Evolutionary conservation across 139 green algal genomes (phyloP).

Genomic region (Micractinium sp.): DNA sequence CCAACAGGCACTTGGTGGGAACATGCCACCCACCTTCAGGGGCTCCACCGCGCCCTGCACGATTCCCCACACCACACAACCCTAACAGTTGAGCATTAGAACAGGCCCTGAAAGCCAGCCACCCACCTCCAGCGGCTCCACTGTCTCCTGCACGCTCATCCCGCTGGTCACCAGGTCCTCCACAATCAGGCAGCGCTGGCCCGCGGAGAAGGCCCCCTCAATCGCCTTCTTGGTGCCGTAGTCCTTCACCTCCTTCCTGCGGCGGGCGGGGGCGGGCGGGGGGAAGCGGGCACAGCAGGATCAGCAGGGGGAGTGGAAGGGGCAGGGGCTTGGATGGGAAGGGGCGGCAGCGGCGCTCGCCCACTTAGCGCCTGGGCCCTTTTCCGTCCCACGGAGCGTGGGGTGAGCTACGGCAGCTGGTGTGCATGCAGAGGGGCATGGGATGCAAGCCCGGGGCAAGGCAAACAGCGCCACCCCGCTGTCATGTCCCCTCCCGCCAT

Average conservation of each 20-base stretch:
- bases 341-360: too few relatives aligned
- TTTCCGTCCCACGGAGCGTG: too few relatives aligned
- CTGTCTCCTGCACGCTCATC: constrained; percentile 96
- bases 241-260: constrained; percentile 95
- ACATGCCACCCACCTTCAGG: constrained; percentile 57
- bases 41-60: constrained; percentile 97
- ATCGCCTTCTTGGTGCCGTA: constrained; percentile 99
- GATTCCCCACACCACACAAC: too few relatives aligned
- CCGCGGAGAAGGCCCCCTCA: constrained; percentile 90
- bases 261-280: not conserved
- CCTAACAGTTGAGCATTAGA: too few relatives aligned
- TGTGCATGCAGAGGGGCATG: too few relatives aligned
- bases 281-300: not conserved
- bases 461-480: too few relatives aligned
- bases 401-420: too few relatives aligned
- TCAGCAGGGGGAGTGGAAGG: not conserved
- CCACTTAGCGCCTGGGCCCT: not conserved
- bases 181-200: constrained; percentile 95
- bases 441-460: too few relatives aligned
- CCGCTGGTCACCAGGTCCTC: constrained; percentile 98
- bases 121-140: constrained; percentile 79
- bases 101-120: too few relatives aligned
- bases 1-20: not conserved
- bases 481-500: too few relatives aligned
- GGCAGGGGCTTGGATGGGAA: not conserved